Base-by-base conservation (phyloP, 2,329 filamentous ascomycete species). In the Scedosporium apiospermum region DNA sequence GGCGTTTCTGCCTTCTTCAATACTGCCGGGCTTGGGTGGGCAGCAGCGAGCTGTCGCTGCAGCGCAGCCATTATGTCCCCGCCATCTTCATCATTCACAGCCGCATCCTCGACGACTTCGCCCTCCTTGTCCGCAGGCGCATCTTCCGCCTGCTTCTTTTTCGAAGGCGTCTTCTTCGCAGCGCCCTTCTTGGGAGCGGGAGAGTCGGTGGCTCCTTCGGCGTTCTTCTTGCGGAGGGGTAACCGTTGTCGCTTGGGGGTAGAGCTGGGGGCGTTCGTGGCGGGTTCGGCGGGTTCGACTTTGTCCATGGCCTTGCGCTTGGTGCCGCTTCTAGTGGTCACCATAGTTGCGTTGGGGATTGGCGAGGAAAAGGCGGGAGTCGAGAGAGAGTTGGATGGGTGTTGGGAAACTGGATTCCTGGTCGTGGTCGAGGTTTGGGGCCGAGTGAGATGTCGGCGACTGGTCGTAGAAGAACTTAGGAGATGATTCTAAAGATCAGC, bases 51-150 rank as follows among this genome's bases (percentile, higher is more conserved):
- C 51, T 58, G 51, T 23, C n/a, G 16, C 59, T 55, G 55, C 6
- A 60, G 44, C 55, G 57, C 34, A 16, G 44, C 53, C 38, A 53
- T 44, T 23, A 57, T 12, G 26, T 41, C 34, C 9, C 42, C 12
- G 16, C 23, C 26, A 7, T 63, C 57, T 16, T 70, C 26, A 63
- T 71, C 4, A 72, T 66, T 7, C 73, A 69, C 60, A 16, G 41
- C 38, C 34, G 38, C 14, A 23, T 46, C 41, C 30, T 6, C 23
- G 14, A 18, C 55, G 10, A 3, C 34, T 10, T 38, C 34, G 34
- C 34, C 34, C 34, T 38, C 34, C 34, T 38, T 38, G 3, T 38
- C 34, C 2, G 34, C 34, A 38, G 34, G 34, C 61, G 44, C 55
- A 14, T 42, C 21, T 6, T 16, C 41, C 12, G 57, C 26, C 14